Evolutionary conservation across 1,284 basidiomycete species (phyloP).

Genomic region (Garcileccinum viscosum): DNA sequence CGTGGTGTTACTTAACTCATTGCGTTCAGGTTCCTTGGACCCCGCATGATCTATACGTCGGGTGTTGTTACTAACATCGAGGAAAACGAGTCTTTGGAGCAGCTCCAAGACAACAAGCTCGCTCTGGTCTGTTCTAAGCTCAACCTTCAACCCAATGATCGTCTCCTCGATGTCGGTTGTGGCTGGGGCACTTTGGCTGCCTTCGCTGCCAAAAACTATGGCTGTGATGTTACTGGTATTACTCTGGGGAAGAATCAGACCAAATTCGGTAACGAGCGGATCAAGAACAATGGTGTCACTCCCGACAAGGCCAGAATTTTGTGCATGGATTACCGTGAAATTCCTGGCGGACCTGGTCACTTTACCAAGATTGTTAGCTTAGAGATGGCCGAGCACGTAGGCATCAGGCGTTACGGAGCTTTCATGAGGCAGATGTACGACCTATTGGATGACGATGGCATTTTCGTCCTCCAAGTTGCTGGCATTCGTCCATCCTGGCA

Average conservation of each 20-base stretch:
- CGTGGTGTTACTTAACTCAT: not conserved
- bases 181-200: conserved; percentile 97
- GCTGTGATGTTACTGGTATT: conserved; percentile 93
- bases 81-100: conserved; percentile 86
- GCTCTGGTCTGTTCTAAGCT: conserved; percentile 95
- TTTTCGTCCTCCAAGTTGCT: conserved; percentile 95
- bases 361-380: conserved; percentile 96
- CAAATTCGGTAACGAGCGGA: conserved; percentile 89
- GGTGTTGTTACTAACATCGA: conserved; percentile 85
- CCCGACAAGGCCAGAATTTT: conserved; percentile 87
- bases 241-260: conserved; percentile 93
- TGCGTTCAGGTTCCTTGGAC: conserved; percentile 81
- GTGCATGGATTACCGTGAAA: conserved; percentile 95
- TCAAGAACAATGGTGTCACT: conserved; percentile 81
- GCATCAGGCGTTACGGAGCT: conserved; percentile 88
- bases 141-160: conserved; percentile 82
- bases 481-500: conserved; percentile 95
- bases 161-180: conserved; percentile 93
- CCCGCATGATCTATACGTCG: conserved; percentile 97
- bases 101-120: conserved; percentile 99
- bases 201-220: conserved; percentile 97
- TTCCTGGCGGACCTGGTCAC: conserved; percentile 79
- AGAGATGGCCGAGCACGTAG: conserved; percentile 99
- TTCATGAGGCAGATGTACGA: conserved; percentile 95
- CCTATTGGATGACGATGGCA: conserved; percentile 92